Evolutionary conservation across 106 monocot genomes (phyloP).

Genomic region (Chionographis japonica): DNA sequence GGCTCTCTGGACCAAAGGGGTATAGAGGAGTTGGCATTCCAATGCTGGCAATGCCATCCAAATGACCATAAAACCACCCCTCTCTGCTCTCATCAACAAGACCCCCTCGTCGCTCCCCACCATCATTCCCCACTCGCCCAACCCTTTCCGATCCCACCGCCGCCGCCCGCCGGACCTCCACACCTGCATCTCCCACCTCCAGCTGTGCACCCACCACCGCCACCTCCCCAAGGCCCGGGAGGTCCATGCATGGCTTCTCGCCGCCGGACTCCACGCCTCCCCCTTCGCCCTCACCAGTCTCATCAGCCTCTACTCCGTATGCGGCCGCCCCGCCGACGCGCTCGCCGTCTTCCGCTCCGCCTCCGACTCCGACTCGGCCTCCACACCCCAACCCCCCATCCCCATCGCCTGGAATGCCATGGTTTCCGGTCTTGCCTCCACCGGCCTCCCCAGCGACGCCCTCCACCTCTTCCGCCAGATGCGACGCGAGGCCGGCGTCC

Average conservation of each 20-base stretch:
- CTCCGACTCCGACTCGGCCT: slow-evolving; percentile 34
- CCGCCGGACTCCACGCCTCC: slow-evolving; percentile 34
- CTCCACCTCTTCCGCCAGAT: slow-evolving; percentile 30
- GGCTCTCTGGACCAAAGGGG: too few relatives aligned
- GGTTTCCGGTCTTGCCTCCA: slow-evolving; percentile 44
- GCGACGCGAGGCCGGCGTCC: neutral
- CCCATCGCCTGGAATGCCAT: slow-evolving; percentile 51
- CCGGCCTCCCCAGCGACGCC: slow-evolving; percentile 27
- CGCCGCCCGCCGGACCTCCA: neutral
- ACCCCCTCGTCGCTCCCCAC: too few relatives aligned
- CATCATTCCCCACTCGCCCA: too few relatives aligned
- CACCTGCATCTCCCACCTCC: slow-evolving; percentile 28
- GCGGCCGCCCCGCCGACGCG: slow-evolving; percentile 23
- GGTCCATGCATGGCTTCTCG: slow-evolving; percentile 33
- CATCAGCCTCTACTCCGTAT: slow-evolving; percentile 58
- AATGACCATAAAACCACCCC: too few relatives aligned
- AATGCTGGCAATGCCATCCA: too few relatives aligned
- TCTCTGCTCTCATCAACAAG: too few relatives aligned
- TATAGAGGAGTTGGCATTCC: too few relatives aligned
- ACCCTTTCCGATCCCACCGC: too few relatives aligned
- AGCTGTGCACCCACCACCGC: slow-evolving; percentile 19
- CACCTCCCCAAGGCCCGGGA: slow-evolving; percentile 17
- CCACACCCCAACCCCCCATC: slow-evolving; percentile 24
- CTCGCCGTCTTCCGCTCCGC: slow-evolving; percentile 9
- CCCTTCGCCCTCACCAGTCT: slow-evolving; percentile 52